Percentiles rank a stretch among this genome's conserved stretches.
These are phyloP conservation scores for Pluteus cervinus DNA, from an alignment of 768 basidiomycete species.

Conservation along the genomic window DNA sequence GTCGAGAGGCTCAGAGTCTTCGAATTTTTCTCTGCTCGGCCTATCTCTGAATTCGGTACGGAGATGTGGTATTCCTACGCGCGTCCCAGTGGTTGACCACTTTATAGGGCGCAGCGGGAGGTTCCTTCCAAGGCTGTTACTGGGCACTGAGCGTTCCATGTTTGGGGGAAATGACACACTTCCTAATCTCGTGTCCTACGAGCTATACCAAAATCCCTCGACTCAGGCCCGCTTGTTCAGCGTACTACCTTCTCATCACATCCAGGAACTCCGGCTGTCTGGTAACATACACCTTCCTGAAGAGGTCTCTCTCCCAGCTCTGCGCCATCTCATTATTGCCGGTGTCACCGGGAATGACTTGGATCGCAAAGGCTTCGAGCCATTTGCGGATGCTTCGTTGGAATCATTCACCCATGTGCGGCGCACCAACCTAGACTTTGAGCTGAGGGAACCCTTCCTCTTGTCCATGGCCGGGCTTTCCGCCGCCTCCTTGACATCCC, in stretches of 20 bases:
- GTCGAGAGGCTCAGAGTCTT: no score
- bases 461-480: constrained; percentile 18
- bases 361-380: constrained; percentile 20
- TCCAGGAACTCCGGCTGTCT: constrained; percentile 27
- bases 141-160: no score
- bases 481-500: constrained; percentile 17
- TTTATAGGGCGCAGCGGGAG: no score
- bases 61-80: no score
- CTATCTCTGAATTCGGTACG: no score
- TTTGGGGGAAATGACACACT: constrained; percentile 5
- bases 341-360: constrained; percentile 28
- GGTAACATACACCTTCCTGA: constrained; percentile 21
- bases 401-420: constrained; percentile 28
- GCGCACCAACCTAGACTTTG: constrained; percentile 26
- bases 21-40: no score
- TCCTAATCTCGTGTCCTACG: constrained; percentile 19
- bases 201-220: constrained; percentile 23
- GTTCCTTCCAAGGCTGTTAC: no score
- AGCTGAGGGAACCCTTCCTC: constrained; percentile 28
- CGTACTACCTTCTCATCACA: constrained; percentile 14
- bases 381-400: constrained; percentile 23
- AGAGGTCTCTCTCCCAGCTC: constrained; percentile 9
- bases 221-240: constrained; percentile 24
- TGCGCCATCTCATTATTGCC: constrained; percentile 23
- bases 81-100: no score